Evolutionary conservation across 495 filamentous ascomycete species (phyloP), one percentile per base, ranked within the genome.

Genomic region (Chaetomium tenue): DNA sequence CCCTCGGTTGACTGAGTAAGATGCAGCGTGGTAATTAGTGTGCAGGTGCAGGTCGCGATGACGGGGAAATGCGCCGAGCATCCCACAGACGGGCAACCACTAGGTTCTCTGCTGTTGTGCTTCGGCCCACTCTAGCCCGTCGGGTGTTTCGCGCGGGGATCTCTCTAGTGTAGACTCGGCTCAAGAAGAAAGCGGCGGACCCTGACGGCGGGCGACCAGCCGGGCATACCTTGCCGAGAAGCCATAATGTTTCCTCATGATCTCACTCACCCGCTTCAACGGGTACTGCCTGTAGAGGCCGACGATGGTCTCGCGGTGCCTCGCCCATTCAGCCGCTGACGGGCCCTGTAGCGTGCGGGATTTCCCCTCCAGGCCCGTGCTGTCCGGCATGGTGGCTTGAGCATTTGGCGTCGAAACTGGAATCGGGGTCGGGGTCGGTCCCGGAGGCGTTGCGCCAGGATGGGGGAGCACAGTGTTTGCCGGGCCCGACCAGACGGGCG

Each of bases 321-420:
- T 42, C 11, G 66, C 71, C 72, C 72, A 74, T 7, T 74, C 69
- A 59, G 66, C 71, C 11, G 71, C 68, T 22, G 71, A 73, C 6
- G 72, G 72, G 28, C 72, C 72, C 50, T 74, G 71, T 42, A 74
- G 65, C 51, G 71, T 74, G 48, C 72, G 67, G 65, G 72, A 68
- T 57, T 68, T 67, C 42, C 63, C 60, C 28, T 70, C 67, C 60
- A 62, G 58, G 54, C 2, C 66, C 56, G 63, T 23, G 12, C 5
- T 48, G 53, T 28, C 28, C 23, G 58, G 26, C 22, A 47, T 54
- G 40, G 39, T 54, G 40, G 39, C 28, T 20, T 30, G 20, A 37
- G 23, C 3, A 52, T 22, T 47, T 23, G 61, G 58, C 30, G 58
- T 11, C 11, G 61, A 47, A 37, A 52, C 11, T 5, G 44, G 58